Evolutionary conservation across 441 rosid species (phyloP).

Genomic region (Arabidopsis hybrid): DNA sequence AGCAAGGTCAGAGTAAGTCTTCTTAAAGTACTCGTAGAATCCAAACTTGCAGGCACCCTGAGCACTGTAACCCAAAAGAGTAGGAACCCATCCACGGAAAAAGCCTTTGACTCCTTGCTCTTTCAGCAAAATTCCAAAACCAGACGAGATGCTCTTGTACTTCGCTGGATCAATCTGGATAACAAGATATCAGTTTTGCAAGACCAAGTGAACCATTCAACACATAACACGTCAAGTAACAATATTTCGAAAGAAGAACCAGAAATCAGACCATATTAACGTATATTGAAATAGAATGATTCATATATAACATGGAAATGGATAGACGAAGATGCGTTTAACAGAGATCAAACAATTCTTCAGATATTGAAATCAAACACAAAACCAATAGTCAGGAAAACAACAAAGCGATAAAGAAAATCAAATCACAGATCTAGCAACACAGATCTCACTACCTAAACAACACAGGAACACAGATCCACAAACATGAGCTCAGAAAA

Average conservation of each 20-base stretch:
- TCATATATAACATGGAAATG: constrained; percentile 7
- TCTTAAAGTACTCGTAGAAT: constrained; percentile 97
- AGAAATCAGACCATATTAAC: constrained; percentile 12
- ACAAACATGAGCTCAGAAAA: constrained; percentile 4
- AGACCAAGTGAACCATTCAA: constrained; percentile 22
- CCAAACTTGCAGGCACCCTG: constrained; percentile 99
- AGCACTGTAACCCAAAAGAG: constrained; percentile 96
- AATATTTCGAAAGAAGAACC: neutral
- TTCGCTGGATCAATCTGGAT: constrained; percentile 91
- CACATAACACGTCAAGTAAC: constrained; percentile 13
- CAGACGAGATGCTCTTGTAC: constrained; percentile 96
- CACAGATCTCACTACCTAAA: constrained; percentile 40
- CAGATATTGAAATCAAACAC: neutral
- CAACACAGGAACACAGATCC: constrained; percentile 14
- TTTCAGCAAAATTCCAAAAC: constrained; percentile 86
- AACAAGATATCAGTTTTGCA: neutral
- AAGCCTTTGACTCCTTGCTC: constrained; percentile 95
- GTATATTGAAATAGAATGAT: neutral
- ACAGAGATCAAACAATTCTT: neutral
- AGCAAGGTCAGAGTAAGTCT: constrained; percentile 88
- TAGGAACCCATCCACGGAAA: constrained; percentile 99
- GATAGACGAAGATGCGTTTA: too few species aligned
- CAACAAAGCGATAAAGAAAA: constrained; percentile 2
- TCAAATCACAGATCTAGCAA: constrained; percentile 8
- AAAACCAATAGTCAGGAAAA: neutral